phyloP scores from a whole-genome alignment of 345 rosid genomes.

The Citrus inodora region DNA sequence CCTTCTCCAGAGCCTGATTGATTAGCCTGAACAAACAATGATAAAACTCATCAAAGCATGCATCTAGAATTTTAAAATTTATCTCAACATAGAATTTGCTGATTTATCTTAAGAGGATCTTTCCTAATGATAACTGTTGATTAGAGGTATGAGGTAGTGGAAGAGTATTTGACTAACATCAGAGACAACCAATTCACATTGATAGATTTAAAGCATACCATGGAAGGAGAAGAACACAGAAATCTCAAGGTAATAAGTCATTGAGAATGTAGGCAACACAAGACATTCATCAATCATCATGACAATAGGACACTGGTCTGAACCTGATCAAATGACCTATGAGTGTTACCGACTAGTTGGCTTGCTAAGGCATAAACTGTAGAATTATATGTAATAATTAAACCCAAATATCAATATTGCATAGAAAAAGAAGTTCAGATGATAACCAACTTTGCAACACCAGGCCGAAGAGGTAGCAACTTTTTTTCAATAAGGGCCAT shows the following conservation, averaged over 20 bases:
- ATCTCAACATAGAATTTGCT: background rate
- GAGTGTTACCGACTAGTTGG: background rate
- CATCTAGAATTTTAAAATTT: background rate
- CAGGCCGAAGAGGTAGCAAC: slow-evolving; percentile 85
- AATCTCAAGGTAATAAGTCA: background rate
- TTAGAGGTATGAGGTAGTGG: background rate
- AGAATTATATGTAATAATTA: background rate
- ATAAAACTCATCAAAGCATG: slow-evolving; percentile 7
- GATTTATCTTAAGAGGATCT: background rate
- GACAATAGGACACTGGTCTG: background rate
- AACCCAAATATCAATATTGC: background rate
- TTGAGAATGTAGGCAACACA: background rate
- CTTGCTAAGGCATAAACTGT: background rate
- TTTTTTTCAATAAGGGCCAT: slow-evolving; percentile 89
- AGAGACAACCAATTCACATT: background rate
- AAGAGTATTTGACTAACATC: background rate
- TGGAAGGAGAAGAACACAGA: background rate
- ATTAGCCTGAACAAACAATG: slow-evolving; percentile 50
- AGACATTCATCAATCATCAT: background rate
- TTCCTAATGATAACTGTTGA: background rate
- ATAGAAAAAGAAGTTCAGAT: slow-evolving; percentile 13
- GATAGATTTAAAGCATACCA: background rate
- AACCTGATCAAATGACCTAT: background rate
- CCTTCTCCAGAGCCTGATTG: slow-evolving; percentile 84
- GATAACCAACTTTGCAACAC: slow-evolving; percentile 72